These are phyloP conservation scores for Cydonia oblonga DNA, from an alignment of 331 rosid species.

Conservation along the genomic window DNA sequence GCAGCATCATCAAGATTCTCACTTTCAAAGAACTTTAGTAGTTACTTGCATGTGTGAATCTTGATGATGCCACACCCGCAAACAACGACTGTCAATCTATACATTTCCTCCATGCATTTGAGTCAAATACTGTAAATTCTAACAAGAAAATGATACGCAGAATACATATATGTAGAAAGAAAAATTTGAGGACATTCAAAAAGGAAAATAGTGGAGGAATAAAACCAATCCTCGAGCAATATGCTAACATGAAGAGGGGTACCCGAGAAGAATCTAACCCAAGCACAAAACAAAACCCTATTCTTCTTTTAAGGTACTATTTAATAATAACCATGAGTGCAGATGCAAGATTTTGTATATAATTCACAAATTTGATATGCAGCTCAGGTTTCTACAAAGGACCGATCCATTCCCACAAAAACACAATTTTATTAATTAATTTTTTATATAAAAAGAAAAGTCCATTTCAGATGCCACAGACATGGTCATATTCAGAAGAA, in stretches of 20 bases:
- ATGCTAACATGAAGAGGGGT: constrained; percentile 6
- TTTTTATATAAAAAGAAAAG: background rate
- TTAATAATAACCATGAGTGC: background rate
- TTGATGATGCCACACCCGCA: constrained; percentile 93
- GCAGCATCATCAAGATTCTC: constrained; percentile 99
- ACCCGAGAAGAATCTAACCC: background rate
- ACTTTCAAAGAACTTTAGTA: constrained; percentile 14
- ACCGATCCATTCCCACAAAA: constrained; percentile 8
- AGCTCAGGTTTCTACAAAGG: background rate
- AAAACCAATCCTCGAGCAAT: background rate
- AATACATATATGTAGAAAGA: background rate
- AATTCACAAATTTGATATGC: background rate
- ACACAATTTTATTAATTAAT: no score
- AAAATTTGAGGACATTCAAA: background rate
- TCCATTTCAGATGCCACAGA: background rate
- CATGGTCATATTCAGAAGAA: background rate
- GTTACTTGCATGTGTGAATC: constrained; percentile 68
- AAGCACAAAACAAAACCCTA: constrained; percentile 7
- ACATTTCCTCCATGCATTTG: background rate
- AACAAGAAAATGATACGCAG: background rate
- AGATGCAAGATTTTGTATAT: background rate
- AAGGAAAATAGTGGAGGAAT: background rate
- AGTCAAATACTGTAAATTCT: background rate
- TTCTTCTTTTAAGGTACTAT: constrained; percentile 3
- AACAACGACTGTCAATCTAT: constrained; percentile 52